These are phyloP conservation scores for Casuarina equisetifolia DNA, from an alignment of 306 rosid species.

Conservation along the genomic window DNA sequence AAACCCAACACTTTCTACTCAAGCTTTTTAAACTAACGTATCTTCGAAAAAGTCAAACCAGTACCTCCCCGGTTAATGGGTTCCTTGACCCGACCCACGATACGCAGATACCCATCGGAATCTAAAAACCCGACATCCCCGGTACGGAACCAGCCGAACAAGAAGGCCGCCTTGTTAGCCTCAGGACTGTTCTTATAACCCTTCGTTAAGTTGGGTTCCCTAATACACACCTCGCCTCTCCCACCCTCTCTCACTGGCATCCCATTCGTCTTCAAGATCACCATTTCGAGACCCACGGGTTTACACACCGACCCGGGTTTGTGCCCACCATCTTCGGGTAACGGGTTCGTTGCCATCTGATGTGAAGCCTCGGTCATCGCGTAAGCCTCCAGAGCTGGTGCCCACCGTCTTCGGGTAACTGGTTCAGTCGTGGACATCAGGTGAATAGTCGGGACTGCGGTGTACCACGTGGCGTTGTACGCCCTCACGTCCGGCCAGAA, in stretches of 20 bases:
- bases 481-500: slow-evolving; percentile 81
- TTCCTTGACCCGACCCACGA: slow-evolving; percentile 95
- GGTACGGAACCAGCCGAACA: slow-evolving; percentile 82
- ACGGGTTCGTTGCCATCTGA: slow-evolving; percentile 75
- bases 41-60: too few relatives aligned
- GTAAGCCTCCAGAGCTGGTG: slow-evolving; percentile 90
- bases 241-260: slow-evolving; percentile 26
- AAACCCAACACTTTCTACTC: too few relatives aligned
- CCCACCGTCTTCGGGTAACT: slow-evolving; percentile 62
- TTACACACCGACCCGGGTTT: slow-evolving; percentile 87
- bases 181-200: slow-evolving; percentile 76
- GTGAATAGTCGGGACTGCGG: slow-evolving; percentile 94
- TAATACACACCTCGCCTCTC: slow-evolving; percentile 73
- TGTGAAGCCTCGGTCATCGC: slow-evolving; percentile 97
- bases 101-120: slow-evolving; percentile 78
- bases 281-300: slow-evolving; percentile 80
- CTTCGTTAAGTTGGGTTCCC: slow-evolving; percentile 75
- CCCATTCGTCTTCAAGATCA: slow-evolving; percentile 55
- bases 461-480: slow-evolving; percentile 86
- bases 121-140: slow-evolving; percentile 83
- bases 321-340: slow-evolving; percentile 75
- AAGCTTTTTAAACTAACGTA: too few relatives aligned
- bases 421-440: slow-evolving; percentile 69
- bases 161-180: slow-evolving; percentile 61
- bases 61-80: slow-evolving; percentile 93